Percentiles rank a stretch among this genome's conserved stretches.
phyloP scores from a whole-genome alignment of 768 basidiomycete species.

The Boletus reticulatus region DNA sequence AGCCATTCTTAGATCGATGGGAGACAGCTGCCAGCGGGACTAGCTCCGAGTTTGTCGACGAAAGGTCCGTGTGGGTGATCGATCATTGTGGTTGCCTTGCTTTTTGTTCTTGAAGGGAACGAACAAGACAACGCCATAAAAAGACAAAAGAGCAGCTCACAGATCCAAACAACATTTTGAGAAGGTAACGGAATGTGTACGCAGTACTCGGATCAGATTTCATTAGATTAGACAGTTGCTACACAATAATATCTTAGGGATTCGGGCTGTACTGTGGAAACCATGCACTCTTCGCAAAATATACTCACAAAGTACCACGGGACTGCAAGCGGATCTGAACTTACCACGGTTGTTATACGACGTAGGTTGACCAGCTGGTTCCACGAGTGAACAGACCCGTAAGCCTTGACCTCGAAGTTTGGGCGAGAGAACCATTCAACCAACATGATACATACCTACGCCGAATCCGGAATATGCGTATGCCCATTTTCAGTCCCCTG shows the following conservation, averaged over 20 bases:
- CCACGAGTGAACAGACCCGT: not conserved
- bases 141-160: not conserved
- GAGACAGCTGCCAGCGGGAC: conserved; percentile 1
- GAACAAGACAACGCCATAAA: conserved; percentile 5
- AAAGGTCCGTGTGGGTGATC: conserved; percentile 1
- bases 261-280: conserved; percentile 2
- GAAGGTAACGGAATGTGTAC: not conserved
- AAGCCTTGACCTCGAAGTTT: not conserved
- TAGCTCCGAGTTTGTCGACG: conserved; percentile 8
- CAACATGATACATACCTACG: no score
- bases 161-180: not conserved
- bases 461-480: no score
- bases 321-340: not conserved
- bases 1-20: conserved; percentile 8
- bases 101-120: conserved; percentile 15
- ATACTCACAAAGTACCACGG: not conserved
- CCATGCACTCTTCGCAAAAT: not conserved
- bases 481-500: not conserved
- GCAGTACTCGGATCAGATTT: not conserved
- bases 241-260: not conserved
- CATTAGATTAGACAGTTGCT: no score
- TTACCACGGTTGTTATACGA: no score
- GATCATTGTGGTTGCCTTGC: not conserved
- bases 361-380: not conserved
- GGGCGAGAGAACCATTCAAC: no score